Conservation (phyloP, 2,329 filamentous ascomycete genomes). For the Orbilia oligospora region DNA sequence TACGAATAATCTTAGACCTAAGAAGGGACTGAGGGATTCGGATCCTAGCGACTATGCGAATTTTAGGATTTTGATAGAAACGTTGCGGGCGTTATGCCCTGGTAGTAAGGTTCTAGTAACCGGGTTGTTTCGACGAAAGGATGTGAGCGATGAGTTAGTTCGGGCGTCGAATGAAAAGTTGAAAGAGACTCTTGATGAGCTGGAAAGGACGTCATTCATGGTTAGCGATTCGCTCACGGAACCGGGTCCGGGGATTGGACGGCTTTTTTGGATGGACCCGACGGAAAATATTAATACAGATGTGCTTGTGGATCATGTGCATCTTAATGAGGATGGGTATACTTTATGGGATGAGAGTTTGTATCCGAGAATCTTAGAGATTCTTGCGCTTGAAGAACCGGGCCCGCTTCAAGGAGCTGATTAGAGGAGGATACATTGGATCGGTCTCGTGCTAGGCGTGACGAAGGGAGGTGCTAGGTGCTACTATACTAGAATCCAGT, state of each 20-base stretch:
- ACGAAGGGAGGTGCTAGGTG: no score
- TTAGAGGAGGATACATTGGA: background rate
- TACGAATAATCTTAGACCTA: slow-evolving; percentile 62
- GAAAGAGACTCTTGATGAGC: background rate
- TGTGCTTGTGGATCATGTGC: slow-evolving; percentile 62
- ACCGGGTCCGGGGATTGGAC: background rate
- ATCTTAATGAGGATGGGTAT: slow-evolving; percentile 63
- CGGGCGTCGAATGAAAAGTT: slow-evolving; percentile 55
- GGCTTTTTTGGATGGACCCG: slow-evolving; percentile 20
- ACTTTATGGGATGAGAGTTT: slow-evolving; percentile 58
- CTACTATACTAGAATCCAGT: no score
- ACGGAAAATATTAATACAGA: slow-evolving; percentile 17
- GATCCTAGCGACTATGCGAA: slow-evolving; percentile 3
- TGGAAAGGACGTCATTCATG: background rate
- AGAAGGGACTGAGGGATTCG: slow-evolving; percentile 51
- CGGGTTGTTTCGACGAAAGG: slow-evolving; percentile 62
- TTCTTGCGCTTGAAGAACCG: slow-evolving; percentile 2
- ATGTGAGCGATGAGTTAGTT: slow-evolving; percentile 59
- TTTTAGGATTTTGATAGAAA: slow-evolving; percentile 27
- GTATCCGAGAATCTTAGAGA: slow-evolving; percentile 36
- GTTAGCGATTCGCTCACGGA: background rate
- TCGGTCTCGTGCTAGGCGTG: no score
- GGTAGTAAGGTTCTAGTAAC: slow-evolving; percentile 61
- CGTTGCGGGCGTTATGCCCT: slow-evolving; percentile 2
- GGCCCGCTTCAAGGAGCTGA: no score